Base-by-base conservation (phyloP, 257 asterid species). In the Solanum piurae region DNA sequence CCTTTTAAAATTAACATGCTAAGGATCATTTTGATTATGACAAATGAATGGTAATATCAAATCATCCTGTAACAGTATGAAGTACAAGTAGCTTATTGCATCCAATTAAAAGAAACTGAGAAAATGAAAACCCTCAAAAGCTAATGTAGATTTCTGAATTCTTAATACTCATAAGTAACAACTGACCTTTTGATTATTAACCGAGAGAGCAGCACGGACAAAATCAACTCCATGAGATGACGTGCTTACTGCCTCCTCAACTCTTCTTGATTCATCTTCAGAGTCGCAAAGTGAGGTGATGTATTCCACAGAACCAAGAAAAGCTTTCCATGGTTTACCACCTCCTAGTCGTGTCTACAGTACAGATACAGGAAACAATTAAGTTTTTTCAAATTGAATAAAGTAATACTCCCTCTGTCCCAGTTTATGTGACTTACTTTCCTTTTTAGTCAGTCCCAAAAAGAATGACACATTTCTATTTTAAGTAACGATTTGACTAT, bases 221-320 rank as follows among this genome's bases (percentile, higher is more conserved):
- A 96, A 94, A 91, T 95, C 98, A 83, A 90, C 92, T 88, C 98
- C 95, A 88, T 92, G 91, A 91, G 93, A 92, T 86, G 99, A 97
- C 55, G 94, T 90, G 91, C 90, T 91, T 85, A 94, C 89, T 40
- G 99, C 99, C 90, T 95, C 95, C 92, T 93, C 88, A 68, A 97
- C 89, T 89, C 90, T 92, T 84, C 84, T 93, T 10, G 95, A 96
- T 92, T 97, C 99, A 88, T 90, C 96, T 77, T 90, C 94, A 12
- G 98, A 93, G 18, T 90, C 90, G 89, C 91, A 94, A 88, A 95
- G 98, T 87, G 99, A 96, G 74, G 95, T 90, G 89, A 97, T 94
- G 92, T 94, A 96, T 88, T 97, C 99, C 89, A 94, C 98, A 83
- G 99, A 97, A 83, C 99, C 99, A 40, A 97, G 94, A 76, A 96